phyloP scores from a whole-genome alignment of 176 grass and related monocot species.

The Eremochloa ophiuroides region DNA sequence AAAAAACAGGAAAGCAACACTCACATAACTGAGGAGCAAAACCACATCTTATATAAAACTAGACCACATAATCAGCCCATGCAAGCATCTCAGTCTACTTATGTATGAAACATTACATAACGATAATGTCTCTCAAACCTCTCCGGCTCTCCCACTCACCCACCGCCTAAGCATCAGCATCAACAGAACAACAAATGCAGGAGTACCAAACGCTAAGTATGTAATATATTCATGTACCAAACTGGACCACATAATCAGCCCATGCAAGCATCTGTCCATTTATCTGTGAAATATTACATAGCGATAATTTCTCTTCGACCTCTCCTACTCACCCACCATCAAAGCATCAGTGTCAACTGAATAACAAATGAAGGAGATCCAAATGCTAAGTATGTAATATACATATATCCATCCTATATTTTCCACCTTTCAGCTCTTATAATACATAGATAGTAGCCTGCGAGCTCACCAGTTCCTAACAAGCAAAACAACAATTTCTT shows the following conservation, averaged over 20 bases:
- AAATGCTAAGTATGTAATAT: not conserved
- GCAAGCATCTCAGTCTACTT: slow-evolving; percentile 4
- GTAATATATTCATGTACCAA: not conserved
- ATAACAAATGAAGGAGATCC: not conserved
- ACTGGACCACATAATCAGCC: not conserved
- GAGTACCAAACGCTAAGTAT: not conserved
- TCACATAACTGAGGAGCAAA: not conserved
- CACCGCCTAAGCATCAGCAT: slow-evolving; percentile 1
- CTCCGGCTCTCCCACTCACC: not conserved
- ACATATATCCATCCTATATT: not conserved
- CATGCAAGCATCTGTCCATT: not conserved
- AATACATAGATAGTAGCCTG: not conserved
- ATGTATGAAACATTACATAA: not conserved
- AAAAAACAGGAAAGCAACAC: not conserved
- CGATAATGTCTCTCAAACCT: not conserved
- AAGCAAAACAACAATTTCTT: not conserved
- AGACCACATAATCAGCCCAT: not conserved
- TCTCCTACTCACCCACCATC: not conserved
- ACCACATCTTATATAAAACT: not conserved
- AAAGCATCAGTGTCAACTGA: not conserved
- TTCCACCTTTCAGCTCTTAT: not conserved
- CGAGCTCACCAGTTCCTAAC: not conserved
- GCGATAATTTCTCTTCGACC: not conserved
- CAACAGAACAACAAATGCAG: not conserved
- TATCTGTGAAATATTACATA: not conserved